These are phyloP conservation scores for Trichocomaceae sp. DNA, from an alignment of 2,329 filamentous ascomycete genomes.

Conservation along the genomic window DNA sequence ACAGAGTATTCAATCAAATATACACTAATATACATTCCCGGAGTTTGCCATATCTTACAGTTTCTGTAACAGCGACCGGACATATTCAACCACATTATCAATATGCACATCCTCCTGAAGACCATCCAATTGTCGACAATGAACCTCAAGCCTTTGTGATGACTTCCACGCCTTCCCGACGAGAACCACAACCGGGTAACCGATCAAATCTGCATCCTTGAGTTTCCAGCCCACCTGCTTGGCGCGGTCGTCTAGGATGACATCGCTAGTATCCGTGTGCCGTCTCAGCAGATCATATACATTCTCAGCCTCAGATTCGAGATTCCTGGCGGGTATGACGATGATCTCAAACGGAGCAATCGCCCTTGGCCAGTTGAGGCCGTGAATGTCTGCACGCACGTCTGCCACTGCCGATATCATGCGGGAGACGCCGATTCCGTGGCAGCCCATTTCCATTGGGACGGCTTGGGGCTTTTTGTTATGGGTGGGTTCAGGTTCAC, in stretches of 20 bases:
- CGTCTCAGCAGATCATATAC: constrained; percentile 57
- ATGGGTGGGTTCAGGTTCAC: constrained; percentile 17
- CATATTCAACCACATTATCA: constrained; percentile 43
- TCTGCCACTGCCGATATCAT: constrained; percentile 83
- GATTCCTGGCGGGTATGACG: constrained; percentile 52
- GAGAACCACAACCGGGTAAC: constrained; percentile 77
- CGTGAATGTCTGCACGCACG: constrained; percentile 61
- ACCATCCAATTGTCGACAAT: constrained; percentile 60
- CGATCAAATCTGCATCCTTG: constrained; percentile 79
- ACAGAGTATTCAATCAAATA: constrained; percentile 5
- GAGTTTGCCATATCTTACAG: constrained; percentile 36
- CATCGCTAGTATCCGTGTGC: constrained; percentile 43
- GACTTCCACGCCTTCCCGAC: constrained; percentile 65
- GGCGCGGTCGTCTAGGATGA: constrained; percentile 66
- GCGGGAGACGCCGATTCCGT: constrained; percentile 88
- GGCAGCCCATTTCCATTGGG: constrained; percentile 86
- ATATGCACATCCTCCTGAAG: constrained; percentile 55
- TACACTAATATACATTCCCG: constrained; percentile 7
- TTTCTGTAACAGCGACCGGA: constrained; percentile 44
- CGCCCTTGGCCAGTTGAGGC: constrained; percentile 77
- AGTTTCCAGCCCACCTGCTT: constrained; percentile 75
- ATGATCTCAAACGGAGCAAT: constrained; percentile 80
- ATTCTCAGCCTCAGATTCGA: constrained; percentile 44
- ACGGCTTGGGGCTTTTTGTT: constrained; percentile 33
- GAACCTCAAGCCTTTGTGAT: constrained; percentile 61